phyloP scores from a whole-genome alignment of 2,329 filamentous ascomycete species.

The Aspergillus versicolor region DNA sequence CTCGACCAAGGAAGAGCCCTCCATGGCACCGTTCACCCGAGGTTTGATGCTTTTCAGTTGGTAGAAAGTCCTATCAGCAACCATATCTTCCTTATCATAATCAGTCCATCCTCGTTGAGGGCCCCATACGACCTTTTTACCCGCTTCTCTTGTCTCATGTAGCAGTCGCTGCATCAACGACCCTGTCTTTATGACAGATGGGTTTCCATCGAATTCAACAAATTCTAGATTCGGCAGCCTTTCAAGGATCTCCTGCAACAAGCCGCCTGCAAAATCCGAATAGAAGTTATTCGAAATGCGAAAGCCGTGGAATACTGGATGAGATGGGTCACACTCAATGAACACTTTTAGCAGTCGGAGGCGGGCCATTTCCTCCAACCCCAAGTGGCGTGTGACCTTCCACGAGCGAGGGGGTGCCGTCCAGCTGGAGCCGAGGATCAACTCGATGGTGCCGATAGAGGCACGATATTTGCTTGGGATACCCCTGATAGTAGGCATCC shows the following conservation, averaged over 20 bases:
- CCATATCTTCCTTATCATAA: conserved; percentile 23
- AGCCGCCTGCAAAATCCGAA: conserved; percentile 53
- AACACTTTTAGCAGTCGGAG: conserved; percentile 56
- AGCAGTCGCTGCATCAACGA: conserved; percentile 53
- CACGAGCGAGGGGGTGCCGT: conserved; percentile 56
- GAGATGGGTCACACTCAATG: conserved; percentile 56
- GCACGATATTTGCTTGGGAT: conserved; percentile 53
- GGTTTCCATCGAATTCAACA: conserved; percentile 59
- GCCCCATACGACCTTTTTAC: conserved; percentile 42
- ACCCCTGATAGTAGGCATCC: conserved; percentile 46
- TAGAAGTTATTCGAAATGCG: conserved; percentile 58
- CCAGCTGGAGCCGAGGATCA: conserved; percentile 61
- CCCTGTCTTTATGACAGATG: conserved; percentile 51
- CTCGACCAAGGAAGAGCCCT: neutral
- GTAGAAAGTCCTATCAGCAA: conserved; percentile 13
- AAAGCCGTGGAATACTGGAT: conserved; percentile 57
- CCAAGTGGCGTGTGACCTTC: conserved; percentile 50
- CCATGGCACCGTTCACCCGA: neutral
- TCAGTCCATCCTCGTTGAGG: conserved; percentile 40
- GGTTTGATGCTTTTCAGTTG: conserved; percentile 7
- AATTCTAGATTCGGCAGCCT: conserved; percentile 49
- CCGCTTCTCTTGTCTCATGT: conserved; percentile 31
- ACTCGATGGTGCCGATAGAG: conserved; percentile 53
- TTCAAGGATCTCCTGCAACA: conserved; percentile 52
- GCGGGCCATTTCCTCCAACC: conserved; percentile 49